Evolutionary conservation across 1,139 yeast genomes (phyloP).

Genomic region (Candida buenavistaensis): DNA sequence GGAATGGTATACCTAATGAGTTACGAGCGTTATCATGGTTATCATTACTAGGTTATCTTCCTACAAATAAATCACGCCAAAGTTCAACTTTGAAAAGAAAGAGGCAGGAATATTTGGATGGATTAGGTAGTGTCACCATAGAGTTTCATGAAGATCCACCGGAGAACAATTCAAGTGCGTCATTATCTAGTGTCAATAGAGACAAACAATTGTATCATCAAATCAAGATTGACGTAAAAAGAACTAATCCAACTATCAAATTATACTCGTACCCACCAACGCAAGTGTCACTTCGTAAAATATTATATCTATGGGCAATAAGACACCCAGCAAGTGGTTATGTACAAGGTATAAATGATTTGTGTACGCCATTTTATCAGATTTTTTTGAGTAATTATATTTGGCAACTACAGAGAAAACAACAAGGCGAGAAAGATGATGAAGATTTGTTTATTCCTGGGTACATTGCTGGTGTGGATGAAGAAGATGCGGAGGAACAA

Average conservation of each 20-base stretch:
- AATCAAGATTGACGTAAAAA: conserved; percentile 89
- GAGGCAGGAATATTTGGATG: conserved; percentile 82
- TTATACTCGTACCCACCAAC: conserved; percentile 70
- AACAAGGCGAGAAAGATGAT: conserved; percentile 19
- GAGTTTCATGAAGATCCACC: conserved; percentile 50
- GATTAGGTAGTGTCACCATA: conserved; percentile 42
- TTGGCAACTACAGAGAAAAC: conserved; percentile 40
- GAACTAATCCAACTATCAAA: conserved; percentile 86
- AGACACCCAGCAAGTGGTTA: conserved; percentile 98
- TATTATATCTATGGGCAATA: conserved; percentile 91
- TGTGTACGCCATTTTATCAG: conserved; percentile 92
- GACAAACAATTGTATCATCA: conserved; percentile 94
- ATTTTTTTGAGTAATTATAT: conserved; percentile 76
- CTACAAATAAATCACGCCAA: conserved; percentile 80
- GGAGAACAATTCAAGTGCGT: conserved; percentile 16
- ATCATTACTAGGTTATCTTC: conserved; percentile 81
- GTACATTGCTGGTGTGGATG: conserved; percentile 22
- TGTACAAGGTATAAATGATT: conserved; percentile 97
- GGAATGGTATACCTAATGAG: conserved; percentile 92
- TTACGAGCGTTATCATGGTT: conserved; percentile 90
- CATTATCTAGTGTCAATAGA: conserved; percentile 24
- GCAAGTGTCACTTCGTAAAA: conserved; percentile 75
- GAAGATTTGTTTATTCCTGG: conserved; percentile 38
- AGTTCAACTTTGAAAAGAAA: conserved; percentile 69
- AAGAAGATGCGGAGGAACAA: conserved; percentile 28